These are phyloP conservation scores for Camelina hispida DNA, from an alignment of 345 rosid species.

Conservation along the genomic window DNA sequence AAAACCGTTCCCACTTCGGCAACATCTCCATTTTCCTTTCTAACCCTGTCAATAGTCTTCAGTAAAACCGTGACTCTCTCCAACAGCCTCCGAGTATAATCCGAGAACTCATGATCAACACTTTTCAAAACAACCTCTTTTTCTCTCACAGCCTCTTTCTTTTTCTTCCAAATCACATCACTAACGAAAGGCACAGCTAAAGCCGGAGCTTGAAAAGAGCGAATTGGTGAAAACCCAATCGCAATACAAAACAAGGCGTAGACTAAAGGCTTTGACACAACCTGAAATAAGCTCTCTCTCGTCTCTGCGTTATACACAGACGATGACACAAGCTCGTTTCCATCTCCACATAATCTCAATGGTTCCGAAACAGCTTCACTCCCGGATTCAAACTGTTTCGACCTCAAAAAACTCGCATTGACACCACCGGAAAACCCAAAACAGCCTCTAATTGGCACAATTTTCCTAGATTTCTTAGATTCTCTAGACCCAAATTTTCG, in stretches of 20 bases:
- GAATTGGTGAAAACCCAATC: slow-evolving; percentile 61
- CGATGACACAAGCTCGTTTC: slow-evolving; percentile 38
- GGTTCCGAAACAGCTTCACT: slow-evolving; percentile 26
- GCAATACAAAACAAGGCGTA: slow-evolving; percentile 67
- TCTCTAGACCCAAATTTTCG: slow-evolving; percentile 33
- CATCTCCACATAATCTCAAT: slow-evolving; percentile 26
- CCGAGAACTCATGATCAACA: slow-evolving; percentile 59
- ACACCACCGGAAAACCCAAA: slow-evolving; percentile 39
- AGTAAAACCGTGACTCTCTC: slow-evolving; percentile 63
- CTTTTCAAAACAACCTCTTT: slow-evolving; percentile 45
- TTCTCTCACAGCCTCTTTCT: slow-evolving; percentile 46
- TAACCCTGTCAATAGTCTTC: slow-evolving; percentile 61
- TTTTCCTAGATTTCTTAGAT: slow-evolving; percentile 22
- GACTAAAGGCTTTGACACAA: slow-evolving; percentile 52
- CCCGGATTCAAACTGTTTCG: slow-evolving; percentile 26
- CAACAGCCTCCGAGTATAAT: slow-evolving; percentile 61
- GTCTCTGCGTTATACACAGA: slow-evolving; percentile 32
- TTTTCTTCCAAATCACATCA: slow-evolving; percentile 47
- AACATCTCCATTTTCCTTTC: slow-evolving; percentile 57
- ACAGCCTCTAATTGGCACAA: slow-evolving; percentile 37
- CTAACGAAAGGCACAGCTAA: slow-evolving; percentile 54
- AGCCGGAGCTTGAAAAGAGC: slow-evolving; percentile 56
- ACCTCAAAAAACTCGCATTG: slow-evolving; percentile 34
- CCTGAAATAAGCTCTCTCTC: slow-evolving; percentile 42
- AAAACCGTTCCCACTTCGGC: slow-evolving; percentile 52